Evolutionary conservation across 2,329 filamentous ascomycete species (phyloP).

Genomic region (Exserohilum turcica): DNA sequence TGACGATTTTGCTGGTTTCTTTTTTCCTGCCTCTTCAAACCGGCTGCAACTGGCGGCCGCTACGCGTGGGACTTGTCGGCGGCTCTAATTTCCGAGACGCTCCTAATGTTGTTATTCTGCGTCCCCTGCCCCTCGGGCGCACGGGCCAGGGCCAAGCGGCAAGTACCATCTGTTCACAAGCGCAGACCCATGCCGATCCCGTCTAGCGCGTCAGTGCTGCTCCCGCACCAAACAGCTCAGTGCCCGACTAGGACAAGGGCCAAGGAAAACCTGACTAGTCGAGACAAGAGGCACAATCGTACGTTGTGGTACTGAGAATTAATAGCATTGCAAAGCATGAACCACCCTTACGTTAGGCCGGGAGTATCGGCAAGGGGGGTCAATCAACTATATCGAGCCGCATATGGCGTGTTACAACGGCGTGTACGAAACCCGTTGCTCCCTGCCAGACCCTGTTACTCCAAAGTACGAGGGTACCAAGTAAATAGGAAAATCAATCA

Average conservation of each 20-base stretch:
- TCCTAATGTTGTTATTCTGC: too few relatives aligned
- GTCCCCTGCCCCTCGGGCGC: background rate
- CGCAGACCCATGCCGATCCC: constrained; percentile 15
- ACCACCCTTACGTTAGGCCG: constrained; percentile 13
- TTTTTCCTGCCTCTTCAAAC: too few relatives aligned
- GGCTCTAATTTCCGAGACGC: too few relatives aligned
- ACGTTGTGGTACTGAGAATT: constrained; percentile 11
- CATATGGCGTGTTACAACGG: constrained; percentile 22
- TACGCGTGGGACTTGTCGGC: too few relatives aligned
- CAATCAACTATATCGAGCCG: constrained; percentile 21
- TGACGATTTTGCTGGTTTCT: too few relatives aligned
- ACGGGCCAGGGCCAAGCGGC: constrained; percentile 13
- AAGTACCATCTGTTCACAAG: constrained; percentile 23
- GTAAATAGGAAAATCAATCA: constrained; percentile 6
- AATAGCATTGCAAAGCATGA: constrained; percentile 17
- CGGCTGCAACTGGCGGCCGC: too few relatives aligned
- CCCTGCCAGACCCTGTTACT: constrained; percentile 19
- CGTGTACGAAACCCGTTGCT: constrained; percentile 22
- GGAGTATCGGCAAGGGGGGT: constrained; percentile 17
- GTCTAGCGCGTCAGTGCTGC: background rate
- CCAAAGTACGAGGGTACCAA: constrained; percentile 11
- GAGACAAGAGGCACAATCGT: constrained; percentile 5
- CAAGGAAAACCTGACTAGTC: constrained; percentile 6
- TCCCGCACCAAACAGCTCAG: constrained; percentile 2
- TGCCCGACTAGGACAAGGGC: background rate